Evolutionary conservation across 2,329 filamentous ascomycete species (phyloP).

Genomic region (Ascocoryne sarcoides): DNA sequence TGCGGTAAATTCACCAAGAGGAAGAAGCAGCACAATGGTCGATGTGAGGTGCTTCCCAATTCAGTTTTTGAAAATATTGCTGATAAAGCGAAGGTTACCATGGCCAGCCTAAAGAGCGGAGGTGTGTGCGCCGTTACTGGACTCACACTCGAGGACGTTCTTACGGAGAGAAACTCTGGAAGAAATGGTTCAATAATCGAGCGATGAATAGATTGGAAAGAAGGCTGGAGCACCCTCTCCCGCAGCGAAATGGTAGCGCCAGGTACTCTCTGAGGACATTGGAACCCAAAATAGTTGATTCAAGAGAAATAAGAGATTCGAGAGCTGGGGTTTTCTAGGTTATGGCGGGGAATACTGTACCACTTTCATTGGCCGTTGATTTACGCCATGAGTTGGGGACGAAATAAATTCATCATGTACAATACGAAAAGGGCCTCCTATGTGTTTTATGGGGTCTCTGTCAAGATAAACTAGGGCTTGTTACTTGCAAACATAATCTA

Average conservation of each 20-base stretch:
- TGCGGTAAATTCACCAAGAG: constrained; percentile 20
- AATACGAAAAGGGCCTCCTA: no score
- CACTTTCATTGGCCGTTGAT: no score
- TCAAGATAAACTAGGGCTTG: no score
- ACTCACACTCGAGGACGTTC: constrained; percentile 17
- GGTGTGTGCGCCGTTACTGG: constrained; percentile 12
- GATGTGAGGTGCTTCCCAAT: constrained; percentile 13
- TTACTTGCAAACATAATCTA: no score
- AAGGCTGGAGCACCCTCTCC: constrained; percentile 6
- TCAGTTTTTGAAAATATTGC: no score
- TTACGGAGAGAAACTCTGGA: constrained; percentile 21
- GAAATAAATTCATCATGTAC: no score
- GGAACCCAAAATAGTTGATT: constrained; percentile 11
- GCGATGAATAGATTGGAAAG: constrained; percentile 18
- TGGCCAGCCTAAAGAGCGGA: constrained; percentile 9
- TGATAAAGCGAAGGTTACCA: constrained; percentile 19
- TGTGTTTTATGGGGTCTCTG: no score
- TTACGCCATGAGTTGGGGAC: no score
- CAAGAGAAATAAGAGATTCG: constrained; percentile 24
- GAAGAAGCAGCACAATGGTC: constrained; percentile 14
- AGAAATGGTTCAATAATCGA: constrained; percentile 23
- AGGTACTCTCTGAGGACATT: constrained; percentile 19
- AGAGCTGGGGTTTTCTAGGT: no score
- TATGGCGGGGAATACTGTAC: no score
- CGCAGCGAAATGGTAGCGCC: constrained; percentile 6